A percentile compares a stretch with the other conserved stretches of the same genome.
Evolutionary conservation across 106 monocot species (phyloP).

Genomic region (Acorus gramineus): DNA sequence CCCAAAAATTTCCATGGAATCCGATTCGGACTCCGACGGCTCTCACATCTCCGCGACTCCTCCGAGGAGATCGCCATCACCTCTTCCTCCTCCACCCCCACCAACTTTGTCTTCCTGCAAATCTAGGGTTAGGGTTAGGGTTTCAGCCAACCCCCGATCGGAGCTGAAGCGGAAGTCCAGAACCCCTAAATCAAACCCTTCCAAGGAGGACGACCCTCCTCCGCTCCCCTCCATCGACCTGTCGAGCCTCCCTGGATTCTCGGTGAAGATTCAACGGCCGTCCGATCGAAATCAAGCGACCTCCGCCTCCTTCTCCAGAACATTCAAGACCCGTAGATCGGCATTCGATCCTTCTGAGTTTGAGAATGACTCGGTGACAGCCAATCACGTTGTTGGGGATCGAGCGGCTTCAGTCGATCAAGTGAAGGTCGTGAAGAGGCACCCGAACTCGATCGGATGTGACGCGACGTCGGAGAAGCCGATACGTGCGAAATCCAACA

Average conservation of each 20-base stretch:
- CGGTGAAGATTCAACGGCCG: conserved; percentile 19
- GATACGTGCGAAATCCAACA: conserved; percentile 22
- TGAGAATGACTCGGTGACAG: not conserved
- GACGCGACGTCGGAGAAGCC: conserved; percentile 5
- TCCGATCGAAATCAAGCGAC: conserved; percentile 4
- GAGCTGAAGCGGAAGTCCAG: conserved; percentile 22
- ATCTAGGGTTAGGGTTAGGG: not conserved
- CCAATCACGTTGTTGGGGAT: not conserved
- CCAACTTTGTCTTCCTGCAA: conserved; percentile 4
- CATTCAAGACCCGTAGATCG: conserved; percentile 42
- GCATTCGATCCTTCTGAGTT: conserved; percentile 43
- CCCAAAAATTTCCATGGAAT: conserved; percentile 2
- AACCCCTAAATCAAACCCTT: conserved; percentile 6
- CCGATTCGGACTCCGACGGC: conserved; percentile 60
- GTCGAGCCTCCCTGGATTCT: conserved; percentile 26
- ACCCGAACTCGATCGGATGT: conserved; percentile 19
- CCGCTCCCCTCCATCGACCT: conserved; percentile 22
- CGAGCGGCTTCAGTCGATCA: not conserved
- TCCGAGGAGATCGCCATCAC: not conserved
- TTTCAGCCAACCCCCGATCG: conserved; percentile 3
- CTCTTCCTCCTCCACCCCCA: not conserved
- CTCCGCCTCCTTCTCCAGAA: conserved; percentile 49
- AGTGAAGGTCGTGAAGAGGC: conserved; percentile 3
- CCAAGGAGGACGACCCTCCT: not conserved
- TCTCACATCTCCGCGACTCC: conserved; percentile 56